These are phyloP conservation scores for Oropetium thomaeum DNA, from an alignment of 176 grass and related monocot genomes.

Conservation along the genomic window DNA sequence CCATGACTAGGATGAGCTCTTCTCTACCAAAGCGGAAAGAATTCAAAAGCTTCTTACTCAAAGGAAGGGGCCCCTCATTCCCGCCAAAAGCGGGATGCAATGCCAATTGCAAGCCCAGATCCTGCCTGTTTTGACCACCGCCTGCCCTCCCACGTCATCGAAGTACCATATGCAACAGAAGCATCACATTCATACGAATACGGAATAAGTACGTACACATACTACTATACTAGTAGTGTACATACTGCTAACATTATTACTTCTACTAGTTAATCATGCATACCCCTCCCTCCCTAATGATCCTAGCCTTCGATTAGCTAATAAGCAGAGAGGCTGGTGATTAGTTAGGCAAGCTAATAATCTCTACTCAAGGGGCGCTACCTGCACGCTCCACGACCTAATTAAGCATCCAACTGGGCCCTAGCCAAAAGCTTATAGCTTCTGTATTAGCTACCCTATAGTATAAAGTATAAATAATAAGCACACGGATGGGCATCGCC, in stretches of 20 bases:
- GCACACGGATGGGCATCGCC: not conserved
- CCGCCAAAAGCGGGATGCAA: conserved; percentile 35
- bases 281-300: not conserved
- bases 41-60: conserved; percentile 33
- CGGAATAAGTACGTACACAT: too few species aligned
- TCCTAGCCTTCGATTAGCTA: not conserved
- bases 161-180: too few species aligned
- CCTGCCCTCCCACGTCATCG: too few species aligned
- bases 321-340: not conserved
- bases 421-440: not conserved
- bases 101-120: conserved; percentile 36
- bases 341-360: not conserved
- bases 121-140: conserved; percentile 63
- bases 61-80: conserved; percentile 12
- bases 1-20: not conserved
- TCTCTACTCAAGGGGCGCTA: too few species aligned
- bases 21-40: conserved; percentile 36
- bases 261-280: too few species aligned
- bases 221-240: too few species aligned
- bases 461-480: too few species aligned
- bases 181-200: too few species aligned
- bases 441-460: not conserved
- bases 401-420: conserved; percentile 32
- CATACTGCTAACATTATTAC: too few species aligned
- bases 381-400: conserved; percentile 25